phyloP scores from a whole-genome alignment of 441 rosid species.

The Erodium texanum region DNA sequence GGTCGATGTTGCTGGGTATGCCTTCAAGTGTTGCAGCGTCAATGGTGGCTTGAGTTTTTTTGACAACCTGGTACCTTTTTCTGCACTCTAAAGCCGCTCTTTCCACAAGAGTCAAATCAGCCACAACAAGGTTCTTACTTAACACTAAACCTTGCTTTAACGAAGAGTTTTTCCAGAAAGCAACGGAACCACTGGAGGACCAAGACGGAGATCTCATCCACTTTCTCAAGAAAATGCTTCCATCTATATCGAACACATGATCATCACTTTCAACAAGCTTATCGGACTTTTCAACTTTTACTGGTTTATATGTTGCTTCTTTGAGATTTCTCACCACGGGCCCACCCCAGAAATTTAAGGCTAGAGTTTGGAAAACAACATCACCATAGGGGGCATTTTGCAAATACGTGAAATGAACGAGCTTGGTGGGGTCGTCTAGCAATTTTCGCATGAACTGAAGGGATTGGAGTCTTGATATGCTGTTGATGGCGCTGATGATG shows the following conservation, averaged over 20 bases:
- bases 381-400: conserved; percentile 68
- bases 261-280: conserved; percentile 37
- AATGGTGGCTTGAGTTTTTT: conserved; percentile 90
- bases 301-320: no score
- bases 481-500: conserved; percentile 45
- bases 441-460: conserved; percentile 73
- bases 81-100: conserved; percentile 64
- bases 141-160: conserved; percentile 54
- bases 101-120: conserved; percentile 59
- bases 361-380: conserved; percentile 71
- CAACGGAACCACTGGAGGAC: conserved; percentile 59
- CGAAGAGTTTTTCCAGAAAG: conserved; percentile 70
- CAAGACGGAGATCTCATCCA: conserved; percentile 97
- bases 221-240: conserved; percentile 75
- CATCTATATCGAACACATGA: conserved; percentile 69
- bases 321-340: conserved; percentile 46
- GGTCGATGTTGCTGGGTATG: conserved; percentile 94
- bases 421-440: conserved; percentile 81
- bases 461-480: conserved; percentile 82
- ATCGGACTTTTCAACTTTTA: conserved; percentile 24
- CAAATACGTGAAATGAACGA: conserved; percentile 78
- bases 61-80: conserved; percentile 55
- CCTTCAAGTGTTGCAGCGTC: conserved; percentile 89
- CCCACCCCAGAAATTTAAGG: conserved; percentile 87
- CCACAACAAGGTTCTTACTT: conserved; percentile 79